phyloP scores from a whole-genome alignment of 2,329 filamentous ascomycete genomes.

The Claviceps digitariae region DNA sequence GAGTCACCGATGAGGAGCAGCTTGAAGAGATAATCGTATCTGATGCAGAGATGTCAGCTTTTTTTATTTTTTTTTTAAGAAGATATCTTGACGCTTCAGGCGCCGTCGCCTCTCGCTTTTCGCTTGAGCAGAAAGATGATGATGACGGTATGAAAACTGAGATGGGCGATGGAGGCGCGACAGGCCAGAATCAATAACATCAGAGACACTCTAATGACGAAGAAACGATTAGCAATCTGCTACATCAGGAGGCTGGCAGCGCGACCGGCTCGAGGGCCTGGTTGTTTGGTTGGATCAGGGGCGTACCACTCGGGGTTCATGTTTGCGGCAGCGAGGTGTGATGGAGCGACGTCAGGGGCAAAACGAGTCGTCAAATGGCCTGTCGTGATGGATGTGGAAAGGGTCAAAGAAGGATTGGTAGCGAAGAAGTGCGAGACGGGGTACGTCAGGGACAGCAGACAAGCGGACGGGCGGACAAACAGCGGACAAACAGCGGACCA shows the following conservation, averaged over 20 bases:
- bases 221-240: conserved; percentile 3
- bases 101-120: neutral
- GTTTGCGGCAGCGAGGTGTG: conserved; percentile 27
- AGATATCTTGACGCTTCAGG: too few relatives aligned
- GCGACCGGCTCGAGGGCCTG: conserved; percentile 14
- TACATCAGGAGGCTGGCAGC: conserved; percentile 14
- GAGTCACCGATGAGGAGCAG: conserved; percentile 99
- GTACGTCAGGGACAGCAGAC: conserved; percentile 20
- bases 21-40: conserved; percentile 99
- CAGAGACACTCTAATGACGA: conserved; percentile 1
- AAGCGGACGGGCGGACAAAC: conserved; percentile 7
- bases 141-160: neutral
- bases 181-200: neutral
- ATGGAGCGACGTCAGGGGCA: conserved; percentile 3
- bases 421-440: conserved; percentile 11
- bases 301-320: conserved; percentile 94
- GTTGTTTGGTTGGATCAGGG: conserved; percentile 13
- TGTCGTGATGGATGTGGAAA: conserved; percentile 14
- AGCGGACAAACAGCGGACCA: neutral
- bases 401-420: conserved; percentile 12
- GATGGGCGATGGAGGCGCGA: neutral
- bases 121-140: neutral
- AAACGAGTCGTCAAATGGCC: conserved; percentile 3
- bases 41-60: conserved; percentile 28
- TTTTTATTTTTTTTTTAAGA: too few relatives aligned